phyloP scores from a whole-genome alignment of 352 stramenopile genomes.

The Pythium brachiatum region DNA sequence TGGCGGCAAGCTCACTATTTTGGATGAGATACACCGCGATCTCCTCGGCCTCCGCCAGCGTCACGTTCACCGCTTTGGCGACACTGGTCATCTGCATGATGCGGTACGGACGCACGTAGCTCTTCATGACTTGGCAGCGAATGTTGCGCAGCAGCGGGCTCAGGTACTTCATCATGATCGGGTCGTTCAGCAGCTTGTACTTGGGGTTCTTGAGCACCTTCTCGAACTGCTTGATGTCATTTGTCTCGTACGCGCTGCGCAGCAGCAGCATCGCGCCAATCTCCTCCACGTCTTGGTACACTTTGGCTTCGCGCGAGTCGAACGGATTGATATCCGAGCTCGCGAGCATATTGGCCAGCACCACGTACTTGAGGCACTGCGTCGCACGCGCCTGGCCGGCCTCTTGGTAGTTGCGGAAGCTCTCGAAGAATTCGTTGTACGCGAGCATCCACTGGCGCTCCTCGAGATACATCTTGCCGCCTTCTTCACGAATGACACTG shows the following conservation, averaged over 20 bases:
- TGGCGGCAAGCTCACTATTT: constrained; percentile 83
- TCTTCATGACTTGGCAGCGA: constrained; percentile 91
- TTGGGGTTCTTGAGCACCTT: constrained; percentile 89
- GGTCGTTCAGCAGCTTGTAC: constrained; percentile 90
- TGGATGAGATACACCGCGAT: constrained; percentile 92
- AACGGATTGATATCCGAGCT: constrained; percentile 94
- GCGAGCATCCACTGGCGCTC: constrained; percentile 87
- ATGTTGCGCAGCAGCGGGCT: constrained; percentile 93
- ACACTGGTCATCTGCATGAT: constrained; percentile 88
- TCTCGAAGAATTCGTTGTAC: constrained; percentile 94
- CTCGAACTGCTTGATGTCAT: constrained; percentile 94
- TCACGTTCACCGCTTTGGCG: constrained; percentile 89
- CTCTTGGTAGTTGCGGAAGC: constrained; percentile 93
- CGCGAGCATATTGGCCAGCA: constrained; percentile 92
- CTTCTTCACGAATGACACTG: constrained; percentile 88
- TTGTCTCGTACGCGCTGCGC: constrained; percentile 68
- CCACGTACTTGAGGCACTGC: constrained; percentile 91
- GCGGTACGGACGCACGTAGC: constrained; percentile 90
- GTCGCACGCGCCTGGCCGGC: constrained; percentile 85
- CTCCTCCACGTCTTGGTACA: constrained; percentile 82
- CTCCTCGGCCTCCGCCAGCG: constrained; percentile 81
- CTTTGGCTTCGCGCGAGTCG: constrained; percentile 91
- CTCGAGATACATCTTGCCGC: constrained; percentile 93
- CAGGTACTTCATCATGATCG: constrained; percentile 91
- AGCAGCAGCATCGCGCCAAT: constrained; percentile 77